These are phyloP conservation scores for Aethionema arabicum DNA, from an alignment of 345 rosid genomes.

Conservation along the genomic window DNA sequence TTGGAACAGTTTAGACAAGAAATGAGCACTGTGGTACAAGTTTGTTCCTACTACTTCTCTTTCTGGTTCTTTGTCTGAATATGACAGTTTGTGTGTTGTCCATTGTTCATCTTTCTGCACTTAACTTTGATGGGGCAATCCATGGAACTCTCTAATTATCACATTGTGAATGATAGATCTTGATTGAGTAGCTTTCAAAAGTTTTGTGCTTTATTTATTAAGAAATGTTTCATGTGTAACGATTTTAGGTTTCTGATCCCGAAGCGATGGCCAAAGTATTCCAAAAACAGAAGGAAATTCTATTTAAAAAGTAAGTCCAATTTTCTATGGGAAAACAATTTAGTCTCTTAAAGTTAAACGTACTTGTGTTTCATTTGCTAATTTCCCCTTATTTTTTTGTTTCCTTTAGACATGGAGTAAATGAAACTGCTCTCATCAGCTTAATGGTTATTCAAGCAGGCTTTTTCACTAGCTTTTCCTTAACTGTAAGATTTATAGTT, in stretches of 20 bases:
- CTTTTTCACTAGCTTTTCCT: constrained; percentile 63
- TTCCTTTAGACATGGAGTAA: too few relatives aligned
- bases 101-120: background rate
- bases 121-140: background rate
- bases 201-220: constrained; percentile 12
- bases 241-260: too few relatives aligned
- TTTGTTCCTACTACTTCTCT: constrained; percentile 1
- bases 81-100: background rate
- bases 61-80: constrained; percentile 17
- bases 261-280: too few relatives aligned
- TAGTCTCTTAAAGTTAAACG: too few relatives aligned
- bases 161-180: background rate
- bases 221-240: too few relatives aligned
- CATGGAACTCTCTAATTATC: background rate
- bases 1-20: too few relatives aligned
- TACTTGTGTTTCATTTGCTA: constrained; percentile 3
- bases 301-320: too few relatives aligned
- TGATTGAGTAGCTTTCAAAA: constrained; percentile 9
- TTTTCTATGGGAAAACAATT: too few relatives aligned
- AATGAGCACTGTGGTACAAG: constrained; percentile 37
- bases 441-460: too few relatives aligned
- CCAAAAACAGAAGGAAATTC: too few relatives aligned
- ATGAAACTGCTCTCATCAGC: too few relatives aligned
- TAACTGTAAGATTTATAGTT: constrained; percentile 48
- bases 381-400: constrained; percentile 4